A percentile compares a stretch with the other conserved stretches of the same genome.
These are phyloP conservation scores for Gossypium anomalum DNA, from an alignment of 345 rosid species.

Conservation along the genomic window DNA sequence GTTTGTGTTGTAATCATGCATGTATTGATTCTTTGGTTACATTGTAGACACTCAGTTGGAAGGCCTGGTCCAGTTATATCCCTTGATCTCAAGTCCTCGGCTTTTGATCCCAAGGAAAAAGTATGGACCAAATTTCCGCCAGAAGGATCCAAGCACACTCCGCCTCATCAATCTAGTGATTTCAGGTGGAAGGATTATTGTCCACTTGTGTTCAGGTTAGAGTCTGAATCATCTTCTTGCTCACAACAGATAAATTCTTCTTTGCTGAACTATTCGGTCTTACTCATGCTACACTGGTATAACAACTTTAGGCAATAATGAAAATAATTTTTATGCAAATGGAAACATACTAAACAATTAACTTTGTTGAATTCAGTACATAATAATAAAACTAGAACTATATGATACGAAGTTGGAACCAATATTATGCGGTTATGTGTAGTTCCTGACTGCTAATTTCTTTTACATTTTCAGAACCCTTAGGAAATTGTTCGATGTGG, in stretches of 20 bases:
- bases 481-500: slow-evolving; percentile 81
- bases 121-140: slow-evolving; percentile 96
- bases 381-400: not conserved
- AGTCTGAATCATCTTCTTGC: slow-evolving; percentile 6
- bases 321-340: not conserved
- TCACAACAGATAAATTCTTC: not conserved
- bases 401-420: not conserved
- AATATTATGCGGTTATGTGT: not conserved
- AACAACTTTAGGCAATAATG: not conserved
- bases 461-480: slow-evolving; percentile 62
- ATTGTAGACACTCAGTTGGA: slow-evolving; percentile 83
- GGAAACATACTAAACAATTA: not conserved
- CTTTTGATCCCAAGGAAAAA: slow-evolving; percentile 90
- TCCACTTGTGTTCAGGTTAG: slow-evolving; percentile 93
- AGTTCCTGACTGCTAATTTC: slow-evolving; percentile 15
- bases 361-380: not conserved
- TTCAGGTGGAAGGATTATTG: slow-evolving; percentile 98
- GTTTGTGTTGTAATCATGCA: slow-evolving; percentile 1
- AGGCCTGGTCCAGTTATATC: slow-evolving; percentile 83
- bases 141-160: slow-evolving; percentile 91
- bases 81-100: slow-evolving; percentile 83
- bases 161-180: slow-evolving; percentile 90
- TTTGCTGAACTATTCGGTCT: slow-evolving; percentile 1
- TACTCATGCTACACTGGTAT: not conserved
- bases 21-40: slow-evolving; percentile 12